Base-by-base conservation (phyloP, 306 rosid species). In the Rosa chinensis region DNA sequence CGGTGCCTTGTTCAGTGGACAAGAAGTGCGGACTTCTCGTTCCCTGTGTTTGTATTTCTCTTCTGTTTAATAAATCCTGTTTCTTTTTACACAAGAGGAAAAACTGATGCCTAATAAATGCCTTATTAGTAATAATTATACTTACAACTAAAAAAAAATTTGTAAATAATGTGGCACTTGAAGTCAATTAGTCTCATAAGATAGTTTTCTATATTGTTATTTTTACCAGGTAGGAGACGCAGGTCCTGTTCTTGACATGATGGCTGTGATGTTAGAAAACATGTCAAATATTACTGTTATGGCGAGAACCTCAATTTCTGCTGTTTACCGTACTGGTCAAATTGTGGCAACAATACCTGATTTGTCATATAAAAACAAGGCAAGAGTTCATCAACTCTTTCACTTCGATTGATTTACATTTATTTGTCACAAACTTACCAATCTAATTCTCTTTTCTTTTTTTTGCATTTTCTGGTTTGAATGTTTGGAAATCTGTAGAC, bases 311-410 rank as follows among this genome's bases (percentile, higher is more conserved):
- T 79, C 82, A 78, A 50, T 85, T 39, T 82, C 88, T 56, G 77
- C 86, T 66, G 88, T 85, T 52, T 85, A 85, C 77, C 88, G 88
- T 42, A 79, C 85, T 14, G 82, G 86, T 66, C 88, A 85, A 64
- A 82, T 85, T 43, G 86, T 82, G 69, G 86, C 88, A 56, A 79
- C 86, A 37, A 58, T 82, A 20, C 88, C 88, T 56, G 79, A 82
- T 79, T 74, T 85, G 78, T 78, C 82, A 25, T 85, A 85, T 76
- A 67, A 82, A 76, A 75, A 85, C 56, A 85, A 82, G 88, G 88
- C 82, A 85, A 79, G 88, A 78, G 49, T 48, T 35, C 53, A 74
- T 39, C 20, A 47, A 37, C 32, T 81, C 66, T 73, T 32, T 25
- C 43, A 68, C 69, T 69, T 68, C 43, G 21, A 32, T 12, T 25